Conservation (phyloP, 2,329 filamentous ascomycete species). For the Fusarium irregulare region DNA sequence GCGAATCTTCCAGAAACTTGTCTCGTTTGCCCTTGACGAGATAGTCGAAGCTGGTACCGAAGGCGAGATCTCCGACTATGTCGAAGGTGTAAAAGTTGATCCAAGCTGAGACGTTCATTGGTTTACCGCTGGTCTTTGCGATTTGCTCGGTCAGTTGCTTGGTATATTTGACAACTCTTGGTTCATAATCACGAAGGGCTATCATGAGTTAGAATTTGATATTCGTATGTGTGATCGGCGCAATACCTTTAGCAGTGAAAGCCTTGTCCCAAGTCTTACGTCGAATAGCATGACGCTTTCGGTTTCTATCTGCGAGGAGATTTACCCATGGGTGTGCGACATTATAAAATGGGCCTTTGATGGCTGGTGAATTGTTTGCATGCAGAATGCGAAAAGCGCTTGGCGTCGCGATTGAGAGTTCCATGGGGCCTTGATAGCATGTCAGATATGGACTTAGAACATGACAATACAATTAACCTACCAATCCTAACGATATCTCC, state of each 20-base stretch:
- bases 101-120: conserved; percentile 7
- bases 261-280: conserved; percentile 35
- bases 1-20: conserved; percentile 1
- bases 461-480: rapidly evolving
- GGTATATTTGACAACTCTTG: conserved; percentile 16
- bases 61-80: conserved; percentile 31
- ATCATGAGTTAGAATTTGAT: rapidly evolving
- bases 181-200: conserved; percentile 28
- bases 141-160: conserved; percentile 3
- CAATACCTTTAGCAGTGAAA: conserved; percentile 28
- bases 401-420: conserved; percentile 28
- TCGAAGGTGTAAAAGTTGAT: conserved; percentile 32
- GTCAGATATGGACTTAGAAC: rapidly evolving
- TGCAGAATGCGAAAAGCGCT: conserved; percentile 25
- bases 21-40: conserved; percentile 8
- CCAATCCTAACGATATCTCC: conserved; percentile 35
- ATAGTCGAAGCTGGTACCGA: conserved; percentile 32
- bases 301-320: conserved; percentile 7
- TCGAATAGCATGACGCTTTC: conserved; percentile 18
- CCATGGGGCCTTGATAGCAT: not conserved
- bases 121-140: not conserved
- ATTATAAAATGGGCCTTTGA: conserved; percentile 31
- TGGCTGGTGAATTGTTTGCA: conserved; percentile 1
- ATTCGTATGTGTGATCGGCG: rapidly evolving
- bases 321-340: conserved; percentile 8